phyloP scores from a whole-genome alignment of 805 yeast species.

The Ascoidea rubescens region DNA sequence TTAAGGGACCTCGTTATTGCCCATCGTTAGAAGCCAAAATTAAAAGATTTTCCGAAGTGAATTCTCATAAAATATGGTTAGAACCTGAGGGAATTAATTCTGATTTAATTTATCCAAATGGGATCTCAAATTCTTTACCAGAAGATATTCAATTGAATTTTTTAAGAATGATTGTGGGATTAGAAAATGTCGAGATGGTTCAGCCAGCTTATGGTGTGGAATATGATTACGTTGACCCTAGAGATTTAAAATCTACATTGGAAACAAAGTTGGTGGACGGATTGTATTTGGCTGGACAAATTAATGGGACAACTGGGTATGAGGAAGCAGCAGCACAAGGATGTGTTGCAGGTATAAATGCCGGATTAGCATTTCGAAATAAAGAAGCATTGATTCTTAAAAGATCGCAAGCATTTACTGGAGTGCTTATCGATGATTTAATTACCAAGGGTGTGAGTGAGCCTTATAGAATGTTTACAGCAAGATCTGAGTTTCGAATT shows the following conservation, averaged over 20 bases:
- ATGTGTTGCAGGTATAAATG: constrained; percentile 87
- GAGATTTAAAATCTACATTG: constrained; percentile 62
- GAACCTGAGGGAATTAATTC: constrained; percentile 93
- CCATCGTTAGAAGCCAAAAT: constrained; percentile 92
- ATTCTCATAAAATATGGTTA: constrained; percentile 76
- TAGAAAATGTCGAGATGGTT: constrained; percentile 74
- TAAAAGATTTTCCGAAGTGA: constrained; percentile 63
- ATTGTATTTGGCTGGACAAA: constrained; percentile 86
- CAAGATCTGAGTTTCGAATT: constrained; percentile 86
- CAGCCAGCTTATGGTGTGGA: constrained; percentile 99
- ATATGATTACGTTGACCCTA: constrained; percentile 90
- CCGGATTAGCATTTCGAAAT: constrained; percentile 44
- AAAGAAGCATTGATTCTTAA: constrained; percentile 37
- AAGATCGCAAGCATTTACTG: constrained; percentile 80
- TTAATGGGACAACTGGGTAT: constrained; percentile 97
- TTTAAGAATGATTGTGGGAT: constrained; percentile 71
- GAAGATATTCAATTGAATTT: constrained; percentile 73
- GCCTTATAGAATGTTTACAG: constrained; percentile 96
- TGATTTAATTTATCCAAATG: constrained; percentile 88
- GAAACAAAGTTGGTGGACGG: constrained; percentile 77
- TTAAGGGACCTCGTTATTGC: constrained; percentile 93
- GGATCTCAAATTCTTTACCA: constrained; percentile 94
- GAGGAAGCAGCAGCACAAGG: constrained; percentile 99
- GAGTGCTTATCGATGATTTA: constrained; percentile 86
- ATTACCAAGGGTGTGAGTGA: constrained; percentile 93